A percentile compares a stretch with the other conserved stretches of the same genome.
Evolutionary conservation across 768 basidiomycete genomes (phyloP).

Genomic region (Clitopilus passeckerianus): DNA sequence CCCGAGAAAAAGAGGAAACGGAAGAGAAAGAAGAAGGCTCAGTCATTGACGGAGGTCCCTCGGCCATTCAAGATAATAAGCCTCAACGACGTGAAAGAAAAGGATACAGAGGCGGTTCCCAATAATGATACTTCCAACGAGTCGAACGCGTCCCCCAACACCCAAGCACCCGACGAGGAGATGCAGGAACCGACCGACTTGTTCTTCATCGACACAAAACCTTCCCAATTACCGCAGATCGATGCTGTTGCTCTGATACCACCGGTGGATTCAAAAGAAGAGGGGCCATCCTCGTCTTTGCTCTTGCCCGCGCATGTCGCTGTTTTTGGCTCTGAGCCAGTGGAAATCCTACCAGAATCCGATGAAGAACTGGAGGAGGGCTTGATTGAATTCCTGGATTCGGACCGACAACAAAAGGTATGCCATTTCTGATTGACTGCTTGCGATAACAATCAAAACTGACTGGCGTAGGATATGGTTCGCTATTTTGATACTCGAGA

Average conservation of each 20-base stretch:
- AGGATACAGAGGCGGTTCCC: conserved; percentile 7
- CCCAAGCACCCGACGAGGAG: too few species aligned
- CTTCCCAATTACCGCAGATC: conserved; percentile 28
- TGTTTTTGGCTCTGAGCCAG: conserved; percentile 41
- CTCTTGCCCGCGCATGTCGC: conserved; percentile 70
- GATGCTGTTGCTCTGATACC: conserved; percentile 8
- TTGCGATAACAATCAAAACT: not conserved
- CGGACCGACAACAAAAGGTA: conserved; percentile 56
- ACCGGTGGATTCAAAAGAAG: conserved; percentile 3
- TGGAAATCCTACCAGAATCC: conserved; percentile 40
- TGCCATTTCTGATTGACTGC: not conserved
- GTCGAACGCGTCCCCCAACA: conserved; percentile 11
- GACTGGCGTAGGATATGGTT: conserved; percentile 35
- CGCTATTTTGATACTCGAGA: conserved; percentile 62
- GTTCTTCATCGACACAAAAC: conserved; percentile 49
- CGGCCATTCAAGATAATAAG: not conserved
- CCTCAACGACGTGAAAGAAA: conserved; percentile 1
- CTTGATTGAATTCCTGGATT: conserved; percentile 77
- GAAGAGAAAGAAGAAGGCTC: not conserved
- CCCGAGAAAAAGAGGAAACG: not conserved
- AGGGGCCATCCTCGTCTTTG: conserved; percentile 18
- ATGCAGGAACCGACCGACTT: conserved; percentile 13
- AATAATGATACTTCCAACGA: conserved; percentile 1
- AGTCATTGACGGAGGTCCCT: not conserved
- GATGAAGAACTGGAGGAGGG: conserved; percentile 45